Evolutionary conservation across 257 asterid species (phyloP).

Genomic region (Sherardia arvensis): DNA sequence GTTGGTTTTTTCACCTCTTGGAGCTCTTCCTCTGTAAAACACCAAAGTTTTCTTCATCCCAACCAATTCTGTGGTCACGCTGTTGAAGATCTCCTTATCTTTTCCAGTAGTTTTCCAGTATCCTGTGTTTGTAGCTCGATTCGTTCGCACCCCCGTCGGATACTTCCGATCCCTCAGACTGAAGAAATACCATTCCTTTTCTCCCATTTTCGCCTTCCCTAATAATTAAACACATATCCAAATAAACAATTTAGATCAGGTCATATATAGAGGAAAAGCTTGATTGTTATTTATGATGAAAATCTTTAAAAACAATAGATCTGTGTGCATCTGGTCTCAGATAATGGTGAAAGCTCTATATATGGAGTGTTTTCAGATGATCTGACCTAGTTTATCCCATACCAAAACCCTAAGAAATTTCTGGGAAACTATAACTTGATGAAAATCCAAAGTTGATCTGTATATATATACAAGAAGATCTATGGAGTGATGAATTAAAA

Average conservation of each 20-base stretch:
- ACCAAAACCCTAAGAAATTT: background rate
- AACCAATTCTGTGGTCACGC: conserved; percentile 55
- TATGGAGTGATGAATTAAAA: too few species aligned
- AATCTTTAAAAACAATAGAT: background rate
- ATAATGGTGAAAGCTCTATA: too few species aligned
- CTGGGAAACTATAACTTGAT: background rate
- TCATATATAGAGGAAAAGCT: too few species aligned
- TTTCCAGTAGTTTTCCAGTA: conserved; percentile 94
- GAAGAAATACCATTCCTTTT: conserved; percentile 89
- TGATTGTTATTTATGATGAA: background rate
- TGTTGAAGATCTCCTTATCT: conserved; percentile 78
- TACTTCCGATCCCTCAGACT: conserved; percentile 83
- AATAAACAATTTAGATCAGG: too few species aligned
- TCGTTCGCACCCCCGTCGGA: conserved; percentile 86
- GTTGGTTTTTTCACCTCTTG: conserved; percentile 82
- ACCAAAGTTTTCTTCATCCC: conserved; percentile 96
- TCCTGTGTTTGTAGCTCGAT: conserved; percentile 84
- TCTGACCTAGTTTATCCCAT: background rate
- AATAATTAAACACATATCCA: too few species aligned
- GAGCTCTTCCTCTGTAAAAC: conserved; percentile 87
- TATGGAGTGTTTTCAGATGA: background rate
- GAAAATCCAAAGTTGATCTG: too few species aligned
- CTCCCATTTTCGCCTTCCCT: conserved; percentile 97
- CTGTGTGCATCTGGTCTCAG: too few species aligned
- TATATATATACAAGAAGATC: too few species aligned